Percentiles rank a stretch among this genome's conserved stretches.
These are phyloP conservation scores for Immersiella caudata DNA, from an alignment of 495 filamentous ascomycete species.

Conservation along the genomic window DNA sequence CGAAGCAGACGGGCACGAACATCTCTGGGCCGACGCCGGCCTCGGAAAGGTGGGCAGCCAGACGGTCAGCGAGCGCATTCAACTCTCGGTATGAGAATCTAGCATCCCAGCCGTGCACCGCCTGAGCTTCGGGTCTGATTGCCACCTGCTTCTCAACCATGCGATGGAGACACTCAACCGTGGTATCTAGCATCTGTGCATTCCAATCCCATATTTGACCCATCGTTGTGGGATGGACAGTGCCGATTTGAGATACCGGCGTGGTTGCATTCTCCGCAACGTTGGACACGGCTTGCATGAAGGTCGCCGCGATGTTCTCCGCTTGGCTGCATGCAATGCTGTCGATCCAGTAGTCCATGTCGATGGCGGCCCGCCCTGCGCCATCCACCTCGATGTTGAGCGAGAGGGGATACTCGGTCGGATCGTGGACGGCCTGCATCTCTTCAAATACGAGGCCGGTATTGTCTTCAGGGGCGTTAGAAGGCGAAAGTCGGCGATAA, in stretches of 20 bases:
- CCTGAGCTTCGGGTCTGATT: slow-evolving; percentile 34
- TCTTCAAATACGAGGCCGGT: slow-evolving; percentile 23
- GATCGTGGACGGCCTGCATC: slow-evolving; percentile 50
- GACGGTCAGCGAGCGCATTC: slow-evolving; percentile 32
- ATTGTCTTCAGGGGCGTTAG: neutral
- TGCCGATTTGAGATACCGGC: slow-evolving; percentile 17
- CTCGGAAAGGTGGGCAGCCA: slow-evolving; percentile 45
- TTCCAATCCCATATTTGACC: slow-evolving; percentile 32
- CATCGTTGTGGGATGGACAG: slow-evolving; percentile 19
- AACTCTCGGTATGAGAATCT: slow-evolving; percentile 55
- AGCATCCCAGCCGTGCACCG: slow-evolving; percentile 54
- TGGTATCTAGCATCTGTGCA: slow-evolving; percentile 24
- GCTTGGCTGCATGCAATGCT: slow-evolving; percentile 43
- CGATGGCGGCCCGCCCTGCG: slow-evolving; percentile 45
- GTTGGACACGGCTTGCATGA: slow-evolving; percentile 49
- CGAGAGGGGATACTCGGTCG: slow-evolving; percentile 58
- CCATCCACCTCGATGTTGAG: slow-evolving; percentile 58
- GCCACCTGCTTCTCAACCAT: slow-evolving; percentile 29
- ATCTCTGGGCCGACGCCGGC: slow-evolving; percentile 56
- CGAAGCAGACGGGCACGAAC: slow-evolving; percentile 57
- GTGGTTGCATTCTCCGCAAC: slow-evolving; percentile 42
- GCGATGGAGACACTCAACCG: slow-evolving; percentile 23
- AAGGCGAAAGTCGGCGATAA: slow-evolving; percentile 23
- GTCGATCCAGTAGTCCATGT: slow-evolving; percentile 62
- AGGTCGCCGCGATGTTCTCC: slow-evolving; percentile 53